phyloP scores from a whole-genome alignment of 2,329 filamentous ascomycete genomes.

The Davidsoniella eucalypti region DNA sequence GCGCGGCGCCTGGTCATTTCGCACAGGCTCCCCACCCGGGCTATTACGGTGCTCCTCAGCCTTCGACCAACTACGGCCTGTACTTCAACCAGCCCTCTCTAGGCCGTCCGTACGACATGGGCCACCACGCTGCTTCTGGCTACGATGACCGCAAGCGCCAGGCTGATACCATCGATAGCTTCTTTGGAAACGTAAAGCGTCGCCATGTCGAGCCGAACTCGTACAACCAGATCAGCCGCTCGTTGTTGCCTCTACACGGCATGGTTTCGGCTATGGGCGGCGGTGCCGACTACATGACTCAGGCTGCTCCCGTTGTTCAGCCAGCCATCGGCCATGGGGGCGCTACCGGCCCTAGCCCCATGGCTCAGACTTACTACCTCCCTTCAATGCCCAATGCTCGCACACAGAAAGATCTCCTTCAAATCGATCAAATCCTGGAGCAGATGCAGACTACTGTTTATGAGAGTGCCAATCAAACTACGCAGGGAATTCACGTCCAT shows the following conservation, averaged over 20 bases:
- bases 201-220: slow-evolving; percentile 75
- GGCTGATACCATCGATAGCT: slow-evolving; percentile 82
- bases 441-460: slow-evolving; percentile 95
- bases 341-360: slow-evolving; percentile 34
- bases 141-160: slow-evolving; percentile 65
- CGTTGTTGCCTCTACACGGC: slow-evolving; percentile 65
- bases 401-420: slow-evolving; percentile 84
- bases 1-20: slow-evolving; percentile 38
- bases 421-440: slow-evolving; percentile 88
- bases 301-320: slow-evolving; percentile 24
- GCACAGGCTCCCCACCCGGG: slow-evolving; percentile 36
- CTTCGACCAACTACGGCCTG: slow-evolving; percentile 47
- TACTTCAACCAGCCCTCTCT: slow-evolving; percentile 57
- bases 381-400: slow-evolving; percentile 75
- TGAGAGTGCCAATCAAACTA: slow-evolving; percentile 72
- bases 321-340: slow-evolving; percentile 37
- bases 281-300: slow-evolving; percentile 38
- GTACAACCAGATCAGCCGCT: slow-evolving; percentile 83
- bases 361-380: slow-evolving; percentile 62
- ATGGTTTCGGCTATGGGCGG: slow-evolving; percentile 46
- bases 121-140: slow-evolving; percentile 19
- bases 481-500: slow-evolving; percentile 61
- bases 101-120: slow-evolving; percentile 20
- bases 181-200: slow-evolving; percentile 85
- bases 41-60: slow-evolving; percentile 42